Conservation (phyloP, 2,329 filamentous ascomycete species). For the Botrytis galanthina region DNA sequence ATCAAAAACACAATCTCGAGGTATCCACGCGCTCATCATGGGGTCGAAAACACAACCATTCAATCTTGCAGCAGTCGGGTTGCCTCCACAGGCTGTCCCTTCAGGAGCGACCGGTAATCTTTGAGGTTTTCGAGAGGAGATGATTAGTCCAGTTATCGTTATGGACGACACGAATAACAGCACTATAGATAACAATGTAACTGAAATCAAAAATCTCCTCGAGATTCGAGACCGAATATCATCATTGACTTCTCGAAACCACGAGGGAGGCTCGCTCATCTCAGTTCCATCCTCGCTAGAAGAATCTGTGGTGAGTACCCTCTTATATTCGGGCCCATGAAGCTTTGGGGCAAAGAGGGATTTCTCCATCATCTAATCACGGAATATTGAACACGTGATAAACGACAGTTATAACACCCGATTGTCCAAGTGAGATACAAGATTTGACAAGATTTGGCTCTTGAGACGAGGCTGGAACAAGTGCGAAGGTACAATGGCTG, state of each 20-base stretch:
- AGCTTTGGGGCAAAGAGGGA: not conserved
- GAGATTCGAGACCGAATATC: not conserved
- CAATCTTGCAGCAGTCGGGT: not conserved
- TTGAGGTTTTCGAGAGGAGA: not conserved
- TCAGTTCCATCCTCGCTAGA: constrained; percentile 8
- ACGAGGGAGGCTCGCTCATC: not conserved
- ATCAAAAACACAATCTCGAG: not conserved
- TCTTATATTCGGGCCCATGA: constrained; percentile 2
- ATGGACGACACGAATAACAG: constrained; percentile 1
- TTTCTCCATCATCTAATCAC: not conserved
- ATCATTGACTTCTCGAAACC: not conserved
- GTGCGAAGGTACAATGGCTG: too few species aligned
- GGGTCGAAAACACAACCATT: constrained; percentile 7
- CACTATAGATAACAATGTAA: constrained; percentile 4
- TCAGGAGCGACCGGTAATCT: not conserved
- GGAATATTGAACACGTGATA: too few species aligned
- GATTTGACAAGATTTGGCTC: too few species aligned
- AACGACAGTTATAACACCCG: too few species aligned
- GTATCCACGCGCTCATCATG: not conserved
- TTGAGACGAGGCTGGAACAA: too few species aligned
- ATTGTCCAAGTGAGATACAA: too few species aligned
- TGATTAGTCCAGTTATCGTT: constrained; percentile 4
- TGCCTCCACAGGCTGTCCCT: constrained; percentile 4
- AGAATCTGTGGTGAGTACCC: not conserved
- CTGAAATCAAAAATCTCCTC: not conserved